These are phyloP conservation scores for Aureococcus anophagefferens DNA, from an alignment of 108 stramenopile genomes.

Conservation along the genomic window DNA sequence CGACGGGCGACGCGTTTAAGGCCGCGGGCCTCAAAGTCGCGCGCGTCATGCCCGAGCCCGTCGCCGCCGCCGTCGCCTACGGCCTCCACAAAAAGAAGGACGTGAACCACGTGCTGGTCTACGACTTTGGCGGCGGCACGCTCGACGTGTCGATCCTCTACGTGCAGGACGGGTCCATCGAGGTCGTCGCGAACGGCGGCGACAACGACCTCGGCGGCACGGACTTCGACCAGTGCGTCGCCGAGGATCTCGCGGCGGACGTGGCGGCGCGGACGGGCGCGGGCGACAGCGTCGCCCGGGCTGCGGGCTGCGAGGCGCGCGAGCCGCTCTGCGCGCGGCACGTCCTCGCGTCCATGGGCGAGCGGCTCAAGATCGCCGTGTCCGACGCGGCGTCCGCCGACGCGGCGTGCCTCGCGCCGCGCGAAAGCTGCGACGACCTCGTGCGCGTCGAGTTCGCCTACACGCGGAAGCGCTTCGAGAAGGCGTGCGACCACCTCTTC, in stretches of 20 bases:
- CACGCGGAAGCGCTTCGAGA: slow-evolving; percentile 62
- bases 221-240: slow-evolving; percentile 80
- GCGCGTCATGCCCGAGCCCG: slow-evolving; percentile 79
- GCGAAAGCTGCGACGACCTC: slow-evolving; percentile 46
- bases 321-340: slow-evolving; percentile 29
- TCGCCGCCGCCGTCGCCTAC: slow-evolving; percentile 91
- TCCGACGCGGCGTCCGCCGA: slow-evolving; percentile 12
- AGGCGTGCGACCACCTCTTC: slow-evolving; percentile 52
- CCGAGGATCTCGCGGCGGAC: slow-evolving; percentile 39
- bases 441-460: slow-evolving; percentile 37
- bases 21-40: slow-evolving; percentile 68
- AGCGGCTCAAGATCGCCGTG: slow-evolving; percentile 62
- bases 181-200: slow-evolving; percentile 83
- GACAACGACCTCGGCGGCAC: slow-evolving; percentile 77
- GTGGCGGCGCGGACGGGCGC: slow-evolving; percentile 14
- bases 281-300: slow-evolving; percentile 36
- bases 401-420: slow-evolving; percentile 19
- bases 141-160: slow-evolving; percentile 84
- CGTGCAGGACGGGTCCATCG: slow-evolving; percentile 72
- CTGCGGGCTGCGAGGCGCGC: slow-evolving; percentile 46
- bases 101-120: slow-evolving; percentile 89
- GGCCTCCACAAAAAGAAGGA: slow-evolving; percentile 81
- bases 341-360: slow-evolving; percentile 71
- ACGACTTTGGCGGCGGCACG: slow-evolving; percentile 96
- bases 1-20: slow-evolving; percentile 64